Conservation (phyloP, 164 flowering plant genomes). For the Annona cherimola region DNA sequence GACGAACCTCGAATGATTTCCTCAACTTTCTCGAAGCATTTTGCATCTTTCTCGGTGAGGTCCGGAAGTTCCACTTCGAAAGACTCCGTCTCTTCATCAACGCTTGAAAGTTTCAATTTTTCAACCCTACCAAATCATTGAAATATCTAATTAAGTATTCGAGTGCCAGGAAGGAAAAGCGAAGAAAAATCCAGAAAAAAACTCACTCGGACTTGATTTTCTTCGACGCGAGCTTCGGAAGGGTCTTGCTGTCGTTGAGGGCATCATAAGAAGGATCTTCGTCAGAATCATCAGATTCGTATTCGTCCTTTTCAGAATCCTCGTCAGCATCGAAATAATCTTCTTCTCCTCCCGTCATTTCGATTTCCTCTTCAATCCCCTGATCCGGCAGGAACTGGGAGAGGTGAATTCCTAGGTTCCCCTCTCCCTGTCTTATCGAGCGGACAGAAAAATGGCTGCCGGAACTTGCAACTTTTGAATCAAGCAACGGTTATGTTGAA, state of each 20-base stretch:
- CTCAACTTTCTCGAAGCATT: conserved; percentile 37
- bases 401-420: no score
- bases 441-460: no score
- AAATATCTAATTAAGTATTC: background rate
- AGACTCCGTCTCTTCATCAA: conserved; percentile 19
- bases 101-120: conserved; percentile 10
- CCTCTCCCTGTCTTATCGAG: no score
- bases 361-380: background rate
- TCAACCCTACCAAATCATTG: conserved; percentile 15
- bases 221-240: conserved; percentile 42
- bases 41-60: conserved; percentile 35
- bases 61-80: conserved; percentile 24
- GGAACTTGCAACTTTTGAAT: no score
- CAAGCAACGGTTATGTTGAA: no score
- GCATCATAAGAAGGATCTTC: conserved; percentile 45
- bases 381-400: background rate
- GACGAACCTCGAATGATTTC: conserved; percentile 43
- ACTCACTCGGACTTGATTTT: conserved; percentile 22
- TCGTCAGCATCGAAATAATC: conserved; percentile 10
- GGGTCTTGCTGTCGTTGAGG: conserved; percentile 42
- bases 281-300: conserved; percentile 33
- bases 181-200: background rate
- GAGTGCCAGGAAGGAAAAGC: background rate
- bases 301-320: conserved; percentile 22
- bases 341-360: background rate